Base-by-base conservation (phyloP, 169 alveolate species). In the Plasmodium knowlesi region DNA sequence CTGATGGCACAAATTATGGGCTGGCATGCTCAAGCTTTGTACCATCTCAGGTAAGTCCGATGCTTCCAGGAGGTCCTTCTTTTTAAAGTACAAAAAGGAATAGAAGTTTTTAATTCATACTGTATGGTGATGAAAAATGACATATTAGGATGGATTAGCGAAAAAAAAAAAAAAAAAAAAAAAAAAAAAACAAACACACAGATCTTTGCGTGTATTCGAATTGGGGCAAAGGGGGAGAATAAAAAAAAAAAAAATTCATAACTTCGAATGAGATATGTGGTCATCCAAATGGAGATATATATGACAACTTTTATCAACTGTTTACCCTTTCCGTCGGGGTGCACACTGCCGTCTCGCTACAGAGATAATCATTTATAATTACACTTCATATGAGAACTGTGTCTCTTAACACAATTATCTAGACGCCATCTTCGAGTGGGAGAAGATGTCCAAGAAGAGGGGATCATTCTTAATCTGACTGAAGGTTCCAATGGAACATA, bases 401-500 rank as follows among this genome's bases (percentile, higher is more conserved):
- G 34, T 19, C 34, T 0, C 4, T 32, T 32, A 14, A 5, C 30
- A 19, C 14, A n/a, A 19, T 61, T 14, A 61, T 19, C 6, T 5
- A 8, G 74, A n/a, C 5, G 32, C 12, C 32, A 25, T 34, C 5
- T 12, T 46, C 1, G 53, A 74, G 46, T 25, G 54, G 1, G 94
- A 88, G 41, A 88, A 88, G 28, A 79, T 88, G 5, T 76, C 89
- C 72, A 78, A 16, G 19, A 88, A 88, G 0, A 41, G 14, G 2
- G 82, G 86, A 41, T 88, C 61, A 1, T 88, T 88, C 46, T 79
- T 88, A 34, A 88, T n/a, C 22, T 88, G 70, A 22, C 78, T 50
- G 32, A 78, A 88, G 6, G 94, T 76, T 0, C 94, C 94, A 25
- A 88, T 37, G 9, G 94, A 37, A 5, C 43, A n/a, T 78, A 88